Evolutionary conservation across 768 basidiomycete genomes (phyloP).

Genomic region (Serendipita sp.): DNA sequence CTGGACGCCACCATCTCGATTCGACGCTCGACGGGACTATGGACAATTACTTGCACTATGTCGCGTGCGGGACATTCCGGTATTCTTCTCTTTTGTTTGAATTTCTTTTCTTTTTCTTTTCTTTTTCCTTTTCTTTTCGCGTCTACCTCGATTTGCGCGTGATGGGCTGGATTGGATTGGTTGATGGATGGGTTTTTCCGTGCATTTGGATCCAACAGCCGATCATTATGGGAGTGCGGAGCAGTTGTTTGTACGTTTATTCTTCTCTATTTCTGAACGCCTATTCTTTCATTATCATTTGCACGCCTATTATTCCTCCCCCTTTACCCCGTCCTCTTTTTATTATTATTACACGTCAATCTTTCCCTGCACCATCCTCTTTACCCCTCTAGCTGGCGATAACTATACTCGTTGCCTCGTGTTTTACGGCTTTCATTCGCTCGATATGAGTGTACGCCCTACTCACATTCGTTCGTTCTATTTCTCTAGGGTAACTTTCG

Average conservation of each 20-base stretch:
- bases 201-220: slow-evolving; percentile 30
- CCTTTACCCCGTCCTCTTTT: too few relatives aligned
- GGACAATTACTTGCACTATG: neutral
- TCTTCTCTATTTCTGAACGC: neutral
- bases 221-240: slow-evolving; percentile 81
- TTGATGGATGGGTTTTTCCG: slow-evolving; percentile 4
- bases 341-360: too few relatives aligned
- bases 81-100: neutral
- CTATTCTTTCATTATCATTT: neutral
- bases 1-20: neutral
- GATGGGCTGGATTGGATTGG: slow-evolving; percentile 8
- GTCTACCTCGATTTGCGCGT: slow-evolving; percentile 4
- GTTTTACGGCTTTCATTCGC: too few relatives aligned
- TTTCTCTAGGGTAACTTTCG: slow-evolving; percentile 52
- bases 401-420: too few relatives aligned
- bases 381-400: slow-evolving; percentile 4
- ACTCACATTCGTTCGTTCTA: neutral
- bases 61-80: neutral
- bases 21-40: neutral
- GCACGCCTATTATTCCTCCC: too few relatives aligned
- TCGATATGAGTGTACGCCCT: too few relatives aligned
- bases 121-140: slow-evolving; percentile 4
- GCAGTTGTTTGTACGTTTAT: slow-evolving; percentile 48
- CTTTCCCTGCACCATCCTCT: neutral
- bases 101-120: neutral